A percentile compares a stretch with the other conserved stretches of the same genome.
Evolutionary conservation across 2,329 filamentous ascomycete species (phyloP).

Genomic region (Atkinsonella hypoxylon): DNA sequence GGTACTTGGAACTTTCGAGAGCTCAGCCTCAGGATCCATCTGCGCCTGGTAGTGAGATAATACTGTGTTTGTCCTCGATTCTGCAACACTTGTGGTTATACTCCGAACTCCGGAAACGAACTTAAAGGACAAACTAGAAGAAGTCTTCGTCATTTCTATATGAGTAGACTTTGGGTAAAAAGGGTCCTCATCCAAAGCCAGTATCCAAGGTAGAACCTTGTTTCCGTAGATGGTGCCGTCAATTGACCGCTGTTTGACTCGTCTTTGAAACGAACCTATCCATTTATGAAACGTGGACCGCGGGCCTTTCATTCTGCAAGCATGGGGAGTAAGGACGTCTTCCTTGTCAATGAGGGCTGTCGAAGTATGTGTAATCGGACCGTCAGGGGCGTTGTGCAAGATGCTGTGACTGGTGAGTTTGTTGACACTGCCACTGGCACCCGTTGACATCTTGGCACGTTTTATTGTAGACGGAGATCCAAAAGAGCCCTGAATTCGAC

Average conservation of each 20-base stretch:
- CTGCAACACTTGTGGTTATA: constrained; percentile 65
- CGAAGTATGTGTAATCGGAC: background rate
- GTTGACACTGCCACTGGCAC: no score
- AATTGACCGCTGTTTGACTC: constrained; percentile 29
- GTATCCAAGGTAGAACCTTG: constrained; percentile 4
- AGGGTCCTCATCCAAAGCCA: background rate
- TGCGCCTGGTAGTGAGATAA: constrained; percentile 43
- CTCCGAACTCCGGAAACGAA: constrained; percentile 76
- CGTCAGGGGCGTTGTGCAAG: no score
- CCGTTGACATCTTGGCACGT: no score
- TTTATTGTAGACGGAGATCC: background rate
- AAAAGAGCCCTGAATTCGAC: background rate
- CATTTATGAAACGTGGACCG: constrained; percentile 53
- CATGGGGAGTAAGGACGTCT: background rate
- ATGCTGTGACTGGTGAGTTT: no score
- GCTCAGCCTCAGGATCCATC: constrained; percentile 50
- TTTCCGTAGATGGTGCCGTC: constrained; percentile 2
- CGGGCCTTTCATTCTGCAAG: constrained; percentile 5
- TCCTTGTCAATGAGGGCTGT: background rate
- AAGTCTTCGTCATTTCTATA: constrained; percentile 16
- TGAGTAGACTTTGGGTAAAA: background rate
- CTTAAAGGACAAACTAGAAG: constrained; percentile 62
- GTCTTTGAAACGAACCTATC: constrained; percentile 57
- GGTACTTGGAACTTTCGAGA: constrained; percentile 47
- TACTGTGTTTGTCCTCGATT: constrained; percentile 40